Conservation (phyloP, 805 yeast species). For the Candida nitratophila region DNA sequence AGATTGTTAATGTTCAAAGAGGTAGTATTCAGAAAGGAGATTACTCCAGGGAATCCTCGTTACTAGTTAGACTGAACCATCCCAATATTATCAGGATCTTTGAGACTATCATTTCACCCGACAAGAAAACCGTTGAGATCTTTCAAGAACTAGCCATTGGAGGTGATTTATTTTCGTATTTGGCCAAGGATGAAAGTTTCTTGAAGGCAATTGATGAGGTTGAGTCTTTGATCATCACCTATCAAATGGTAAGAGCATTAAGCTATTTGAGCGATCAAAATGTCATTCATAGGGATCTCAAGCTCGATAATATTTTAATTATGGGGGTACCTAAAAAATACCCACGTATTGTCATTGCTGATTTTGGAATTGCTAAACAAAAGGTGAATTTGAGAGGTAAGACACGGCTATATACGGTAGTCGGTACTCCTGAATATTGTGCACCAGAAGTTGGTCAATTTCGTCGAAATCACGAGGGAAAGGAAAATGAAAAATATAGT, state of each 20-base stretch:
- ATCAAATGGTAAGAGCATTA: constrained; percentile 51
- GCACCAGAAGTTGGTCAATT: constrained; percentile 62
- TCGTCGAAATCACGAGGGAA: neutral
- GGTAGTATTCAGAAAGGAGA: neutral
- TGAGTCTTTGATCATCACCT: constrained; percentile 45
- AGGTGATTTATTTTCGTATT: constrained; percentile 90
- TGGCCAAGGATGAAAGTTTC: constrained; percentile 52
- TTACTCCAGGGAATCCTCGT: constrained; percentile 30
- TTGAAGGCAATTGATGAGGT: constrained; percentile 40
- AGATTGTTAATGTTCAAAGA: neutral
- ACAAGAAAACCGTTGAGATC: constrained; percentile 79
- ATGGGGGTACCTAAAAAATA: constrained; percentile 45
- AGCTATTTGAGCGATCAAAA: constrained; percentile 45
- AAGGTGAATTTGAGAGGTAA: neutral
- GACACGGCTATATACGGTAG: constrained; percentile 11
- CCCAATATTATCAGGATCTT: constrained; percentile 86
- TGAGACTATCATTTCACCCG: constrained; percentile 59
- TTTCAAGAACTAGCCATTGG: constrained; percentile 94
- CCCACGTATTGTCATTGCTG: constrained; percentile 53
- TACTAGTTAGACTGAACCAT: constrained; percentile 65
- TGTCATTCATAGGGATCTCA: constrained; percentile 61
- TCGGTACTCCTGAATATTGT: constrained; percentile 56
- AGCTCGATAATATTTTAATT: constrained; percentile 60
- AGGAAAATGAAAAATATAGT: no score
- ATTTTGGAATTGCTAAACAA: constrained; percentile 47